Evolutionary conservation across 2,329 filamentous ascomycete species (phyloP).

Genomic region (Shiraia bambusicola): DNA sequence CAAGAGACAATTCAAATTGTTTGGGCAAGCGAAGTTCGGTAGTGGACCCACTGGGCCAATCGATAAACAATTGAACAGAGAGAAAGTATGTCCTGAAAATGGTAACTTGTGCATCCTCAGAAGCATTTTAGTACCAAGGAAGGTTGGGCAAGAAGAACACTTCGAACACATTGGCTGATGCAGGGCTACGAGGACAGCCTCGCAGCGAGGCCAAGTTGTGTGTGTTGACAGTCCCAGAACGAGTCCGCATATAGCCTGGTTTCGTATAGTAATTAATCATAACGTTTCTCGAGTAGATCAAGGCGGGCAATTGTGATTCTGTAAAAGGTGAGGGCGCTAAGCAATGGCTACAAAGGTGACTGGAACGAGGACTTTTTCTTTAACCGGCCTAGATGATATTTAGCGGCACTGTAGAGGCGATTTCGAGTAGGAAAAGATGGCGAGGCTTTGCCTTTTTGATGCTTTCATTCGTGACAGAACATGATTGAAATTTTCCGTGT

Average conservation of each 20-base stretch:
- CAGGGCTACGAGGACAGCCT: too few species aligned
- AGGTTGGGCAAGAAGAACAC: slow-evolving; percentile 1
- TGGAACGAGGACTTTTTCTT: too few species aligned
- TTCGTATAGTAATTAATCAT: too few species aligned
- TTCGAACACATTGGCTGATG: too few species aligned
- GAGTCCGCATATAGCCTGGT: too few species aligned
- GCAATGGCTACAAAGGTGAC: too few species aligned
- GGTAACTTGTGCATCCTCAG: slow-evolving; percentile 49
- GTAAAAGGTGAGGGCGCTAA: too few species aligned
- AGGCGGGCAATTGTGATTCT: too few species aligned
- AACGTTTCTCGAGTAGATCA: too few species aligned
- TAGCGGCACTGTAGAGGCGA: slow-evolving; percentile 5
- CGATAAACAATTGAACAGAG: slow-evolving; percentile 60
- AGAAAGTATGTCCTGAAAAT: slow-evolving; percentile 58
- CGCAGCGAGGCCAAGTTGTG: too few species aligned
- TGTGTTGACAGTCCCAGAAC: too few species aligned
- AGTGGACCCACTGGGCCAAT: slow-evolving; percentile 63
- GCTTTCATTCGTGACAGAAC: slow-evolving; percentile 43
- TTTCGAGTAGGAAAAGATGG: slow-evolving; percentile 13
- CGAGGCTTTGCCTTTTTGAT: slow-evolving; percentile 15
- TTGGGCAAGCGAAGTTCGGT: slow-evolving; percentile 53
- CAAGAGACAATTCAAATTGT: slow-evolving; percentile 50
- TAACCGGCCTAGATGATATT: too few species aligned
- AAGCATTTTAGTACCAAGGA: slow-evolving; percentile 41
- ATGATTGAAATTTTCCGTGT: slow-evolving; percentile 44